These are phyloP conservation scores for Ustilago cynodontis DNA, from an alignment of 1,284 basidiomycete genomes.

Conservation along the genomic window DNA sequence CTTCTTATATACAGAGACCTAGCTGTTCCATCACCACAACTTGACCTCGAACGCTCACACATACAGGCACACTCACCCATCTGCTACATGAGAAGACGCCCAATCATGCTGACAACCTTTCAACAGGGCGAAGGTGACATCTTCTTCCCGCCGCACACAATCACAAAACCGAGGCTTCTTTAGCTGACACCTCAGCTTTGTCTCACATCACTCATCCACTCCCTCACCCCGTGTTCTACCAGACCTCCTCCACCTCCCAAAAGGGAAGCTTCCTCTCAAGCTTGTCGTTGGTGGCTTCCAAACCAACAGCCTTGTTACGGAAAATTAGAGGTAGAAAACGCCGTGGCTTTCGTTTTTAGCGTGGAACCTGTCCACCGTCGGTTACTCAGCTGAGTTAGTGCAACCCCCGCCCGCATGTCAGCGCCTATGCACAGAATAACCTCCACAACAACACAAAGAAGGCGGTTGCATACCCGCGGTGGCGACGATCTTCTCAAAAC, in stretches of 20 bases:
- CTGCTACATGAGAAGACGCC: too few relatives aligned
- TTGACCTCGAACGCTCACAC: too few relatives aligned
- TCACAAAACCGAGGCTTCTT: neutral
- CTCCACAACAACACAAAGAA: neutral
- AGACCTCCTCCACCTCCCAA: neutral
- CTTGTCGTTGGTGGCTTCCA: neutral
- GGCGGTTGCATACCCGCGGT: conserved; percentile 3
- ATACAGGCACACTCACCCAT: too few relatives aligned
- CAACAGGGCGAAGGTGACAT: too few relatives aligned
- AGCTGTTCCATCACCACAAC: neutral
- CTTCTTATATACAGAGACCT: neutral
- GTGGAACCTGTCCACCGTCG: neutral
- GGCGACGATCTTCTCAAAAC: too few relatives aligned
- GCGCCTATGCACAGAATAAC: neutral
- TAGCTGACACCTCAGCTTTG: neutral
- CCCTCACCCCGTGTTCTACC: too few relatives aligned
- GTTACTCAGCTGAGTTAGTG: neutral
- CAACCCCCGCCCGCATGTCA: neutral
- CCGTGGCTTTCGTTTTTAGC: neutral
- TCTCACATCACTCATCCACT: too few relatives aligned
- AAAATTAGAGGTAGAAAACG: neutral
- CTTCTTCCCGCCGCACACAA: neutral
- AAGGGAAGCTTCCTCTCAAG: neutral
- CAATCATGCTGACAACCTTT: too few relatives aligned
- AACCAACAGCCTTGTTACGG: neutral